phyloP scores from a whole-genome alignment of 163 green algal genomes.

The Chloromonas sp. region DNA sequence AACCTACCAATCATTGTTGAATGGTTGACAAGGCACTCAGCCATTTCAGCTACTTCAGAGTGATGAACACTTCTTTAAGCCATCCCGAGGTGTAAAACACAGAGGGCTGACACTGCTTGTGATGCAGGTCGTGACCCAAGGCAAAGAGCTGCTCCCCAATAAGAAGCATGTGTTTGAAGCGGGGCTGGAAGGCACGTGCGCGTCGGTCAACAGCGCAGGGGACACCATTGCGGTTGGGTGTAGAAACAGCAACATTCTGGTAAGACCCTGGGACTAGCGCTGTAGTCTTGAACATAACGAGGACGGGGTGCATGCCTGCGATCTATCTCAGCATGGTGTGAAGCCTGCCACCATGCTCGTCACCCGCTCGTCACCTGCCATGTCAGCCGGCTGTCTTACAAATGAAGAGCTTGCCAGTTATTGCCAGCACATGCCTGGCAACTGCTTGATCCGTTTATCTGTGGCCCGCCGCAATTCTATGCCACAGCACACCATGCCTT shows the following conservation, averaged over 20 bases:
- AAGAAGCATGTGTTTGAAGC: not conserved
- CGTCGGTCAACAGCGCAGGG: not conserved
- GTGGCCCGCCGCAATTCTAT: too few relatives aligned
- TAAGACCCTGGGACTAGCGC: not conserved
- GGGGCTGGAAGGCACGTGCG: constrained; percentile 1
- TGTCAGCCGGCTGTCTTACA: not conserved
- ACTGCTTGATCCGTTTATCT: too few relatives aligned
- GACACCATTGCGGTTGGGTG: constrained; percentile 4
- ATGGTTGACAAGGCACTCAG: not conserved
- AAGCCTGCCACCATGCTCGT: not conserved
- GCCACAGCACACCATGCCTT: too few relatives aligned
- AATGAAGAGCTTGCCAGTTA: too few relatives aligned
- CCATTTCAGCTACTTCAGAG: not conserved
- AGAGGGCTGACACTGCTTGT: not conserved
- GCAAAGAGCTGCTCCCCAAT: not conserved
- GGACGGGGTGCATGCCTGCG: not conserved
- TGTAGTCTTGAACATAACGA: not conserved
- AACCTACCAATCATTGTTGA: too few relatives aligned
- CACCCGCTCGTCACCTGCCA: not conserved
- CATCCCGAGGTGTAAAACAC: not conserved
- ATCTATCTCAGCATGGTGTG: not conserved
- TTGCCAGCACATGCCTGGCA: too few relatives aligned
- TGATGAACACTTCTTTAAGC: not conserved
- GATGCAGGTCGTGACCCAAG: not conserved
- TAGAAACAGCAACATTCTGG: not conserved